Evolutionary conservation across 2,329 filamentous ascomycete species (phyloP).

Genomic region (Fusarium redolens): DNA sequence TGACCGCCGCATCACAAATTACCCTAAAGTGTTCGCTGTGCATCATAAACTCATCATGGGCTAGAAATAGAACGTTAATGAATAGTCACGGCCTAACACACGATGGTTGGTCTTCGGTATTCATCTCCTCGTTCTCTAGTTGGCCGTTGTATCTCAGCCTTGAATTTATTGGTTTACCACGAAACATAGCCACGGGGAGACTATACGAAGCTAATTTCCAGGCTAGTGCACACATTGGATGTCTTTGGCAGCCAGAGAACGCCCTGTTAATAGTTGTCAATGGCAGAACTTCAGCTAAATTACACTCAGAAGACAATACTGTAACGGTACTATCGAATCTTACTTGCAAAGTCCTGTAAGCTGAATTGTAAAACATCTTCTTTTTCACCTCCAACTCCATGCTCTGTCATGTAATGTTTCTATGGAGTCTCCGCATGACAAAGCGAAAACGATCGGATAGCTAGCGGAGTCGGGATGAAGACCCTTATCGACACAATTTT

Average conservation of each 20-base stretch:
- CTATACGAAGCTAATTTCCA: constrained; percentile 4
- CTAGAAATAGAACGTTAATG: not conserved
- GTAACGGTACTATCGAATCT: not conserved
- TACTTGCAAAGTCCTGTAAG: not conserved
- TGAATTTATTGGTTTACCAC: constrained; percentile 14
- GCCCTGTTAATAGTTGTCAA: not conserved
- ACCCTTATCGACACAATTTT: constrained; percentile 1
- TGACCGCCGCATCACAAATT: not conserved
- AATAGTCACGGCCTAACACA: not conserved
- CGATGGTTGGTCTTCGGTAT: not conserved
- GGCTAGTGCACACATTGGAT: not conserved
- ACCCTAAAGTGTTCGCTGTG: not conserved
- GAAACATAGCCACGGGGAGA: not conserved
- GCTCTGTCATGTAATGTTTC: not conserved
- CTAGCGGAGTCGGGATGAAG: not conserved
- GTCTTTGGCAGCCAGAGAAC: not conserved
- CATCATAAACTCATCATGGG: not conserved
- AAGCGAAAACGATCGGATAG: not conserved
- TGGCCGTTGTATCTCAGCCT: constrained; percentile 17
- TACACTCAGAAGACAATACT: not conserved
- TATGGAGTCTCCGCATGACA: constrained; percentile 12
- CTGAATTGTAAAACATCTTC: not conserved
- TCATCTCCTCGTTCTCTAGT: constrained; percentile 11
- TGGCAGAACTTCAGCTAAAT: not conserved
- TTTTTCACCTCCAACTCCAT: not conserved